Conservation (phyloP, 2,329 filamentous ascomycete genomes). For the Apiospora pterosperma region DNA sequence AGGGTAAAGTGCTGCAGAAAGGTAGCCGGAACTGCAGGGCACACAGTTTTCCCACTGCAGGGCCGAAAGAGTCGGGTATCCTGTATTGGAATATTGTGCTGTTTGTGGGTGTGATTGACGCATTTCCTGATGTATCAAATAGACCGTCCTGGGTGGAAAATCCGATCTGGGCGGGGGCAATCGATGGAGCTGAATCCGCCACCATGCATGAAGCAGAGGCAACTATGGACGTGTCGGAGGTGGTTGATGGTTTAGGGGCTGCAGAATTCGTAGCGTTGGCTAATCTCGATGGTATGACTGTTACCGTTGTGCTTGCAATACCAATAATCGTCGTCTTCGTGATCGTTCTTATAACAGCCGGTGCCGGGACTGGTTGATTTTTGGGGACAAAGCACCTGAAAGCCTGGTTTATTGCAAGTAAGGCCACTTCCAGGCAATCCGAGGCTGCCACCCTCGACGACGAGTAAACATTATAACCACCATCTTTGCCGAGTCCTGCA, state of each 20-base stretch:
- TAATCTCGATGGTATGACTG: background rate
- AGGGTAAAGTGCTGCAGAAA: constrained; percentile 22
- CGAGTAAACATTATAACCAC: background rate
- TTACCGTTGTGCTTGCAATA: background rate
- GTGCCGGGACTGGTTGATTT: background rate
- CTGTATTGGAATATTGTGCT: constrained; percentile 22
- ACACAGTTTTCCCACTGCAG: constrained; percentile 14
- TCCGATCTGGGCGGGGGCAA: constrained; percentile 20
- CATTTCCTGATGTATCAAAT: constrained; percentile 16
- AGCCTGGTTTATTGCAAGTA: background rate
- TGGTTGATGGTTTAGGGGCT: background rate
- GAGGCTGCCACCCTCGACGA: background rate
- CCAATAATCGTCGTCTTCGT: background rate
- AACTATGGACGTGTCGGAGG: background rate
- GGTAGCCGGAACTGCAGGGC: constrained; percentile 31
- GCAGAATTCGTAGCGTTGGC: background rate
- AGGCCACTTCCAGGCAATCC: background rate
- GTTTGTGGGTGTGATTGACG: constrained; percentile 16
- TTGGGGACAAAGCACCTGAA: background rate
- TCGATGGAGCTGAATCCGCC: constrained; percentile 20
- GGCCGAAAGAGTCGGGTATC: constrained; percentile 19
- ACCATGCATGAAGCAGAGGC: background rate
- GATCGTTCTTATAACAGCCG: background rate
- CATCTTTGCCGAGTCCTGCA: background rate
- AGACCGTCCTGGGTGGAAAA: constrained; percentile 14